These are phyloP conservation scores for Teratosphaeriaceae sp. DNA, from an alignment of 2,329 filamentous ascomycete species.

Conservation along the genomic window DNA sequence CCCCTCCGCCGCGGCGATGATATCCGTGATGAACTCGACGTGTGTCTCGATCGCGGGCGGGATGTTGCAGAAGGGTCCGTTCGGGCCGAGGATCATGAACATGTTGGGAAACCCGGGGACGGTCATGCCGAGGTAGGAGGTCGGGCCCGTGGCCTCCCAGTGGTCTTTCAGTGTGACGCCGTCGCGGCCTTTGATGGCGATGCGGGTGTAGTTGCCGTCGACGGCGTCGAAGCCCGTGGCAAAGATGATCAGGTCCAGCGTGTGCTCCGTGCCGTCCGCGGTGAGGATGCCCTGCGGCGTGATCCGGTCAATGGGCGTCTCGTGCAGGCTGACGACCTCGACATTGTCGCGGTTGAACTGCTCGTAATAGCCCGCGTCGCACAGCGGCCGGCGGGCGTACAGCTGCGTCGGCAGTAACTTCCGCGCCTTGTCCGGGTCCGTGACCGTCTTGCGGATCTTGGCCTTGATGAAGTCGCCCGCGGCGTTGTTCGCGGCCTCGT, in stretches of 20 bases:
- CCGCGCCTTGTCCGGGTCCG: slow-evolving; percentile 50
- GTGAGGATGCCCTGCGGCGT: slow-evolving; percentile 17
- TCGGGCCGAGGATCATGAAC: slow-evolving; percentile 36
- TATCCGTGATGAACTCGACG: slow-evolving; percentile 26
- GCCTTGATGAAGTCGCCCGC: slow-evolving; percentile 39
- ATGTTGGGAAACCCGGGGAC: slow-evolving; percentile 39
- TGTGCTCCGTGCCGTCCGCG: slow-evolving; percentile 14
- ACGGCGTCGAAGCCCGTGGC: slow-evolving; percentile 36
- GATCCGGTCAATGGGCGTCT: slow-evolving; percentile 41
- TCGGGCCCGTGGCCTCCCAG: slow-evolving; percentile 28
- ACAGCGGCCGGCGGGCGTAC: slow-evolving; percentile 60
- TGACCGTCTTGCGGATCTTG: slow-evolving; percentile 28
- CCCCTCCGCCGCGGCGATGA: slow-evolving; percentile 13
- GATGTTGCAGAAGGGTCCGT: slow-evolving; percentile 35
- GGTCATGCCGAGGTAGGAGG: slow-evolving; percentile 34
- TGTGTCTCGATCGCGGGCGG: slow-evolving; percentile 32
- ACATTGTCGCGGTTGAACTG: slow-evolving; percentile 22
- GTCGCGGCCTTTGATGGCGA: slow-evolving; percentile 26
- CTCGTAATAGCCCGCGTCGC: slow-evolving; percentile 36
- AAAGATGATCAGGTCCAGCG: slow-evolving; percentile 32
- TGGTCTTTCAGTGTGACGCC: slow-evolving; percentile 26
- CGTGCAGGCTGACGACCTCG: slow-evolving; percentile 20
- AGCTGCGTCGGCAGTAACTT: slow-evolving; percentile 50
- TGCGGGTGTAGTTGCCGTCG: slow-evolving; percentile 29
- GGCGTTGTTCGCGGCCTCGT: slow-evolving; percentile 48